These are phyloP conservation scores for Laguncularia racemosa DNA, from an alignment of 345 rosid species.

Conservation along the genomic window DNA sequence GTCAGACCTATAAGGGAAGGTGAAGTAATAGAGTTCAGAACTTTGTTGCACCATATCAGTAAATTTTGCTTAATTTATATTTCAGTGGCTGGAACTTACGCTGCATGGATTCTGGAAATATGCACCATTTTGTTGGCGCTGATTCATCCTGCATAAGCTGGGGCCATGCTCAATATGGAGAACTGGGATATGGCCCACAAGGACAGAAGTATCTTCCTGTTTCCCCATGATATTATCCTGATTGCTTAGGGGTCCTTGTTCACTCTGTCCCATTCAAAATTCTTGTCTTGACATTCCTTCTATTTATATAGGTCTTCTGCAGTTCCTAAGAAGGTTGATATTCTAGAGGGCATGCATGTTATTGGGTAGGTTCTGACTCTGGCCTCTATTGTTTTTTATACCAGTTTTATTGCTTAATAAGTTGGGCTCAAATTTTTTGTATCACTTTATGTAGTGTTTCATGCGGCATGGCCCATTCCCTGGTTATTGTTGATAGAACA, in stretches of 20 bases:
- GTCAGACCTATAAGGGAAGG: background rate
- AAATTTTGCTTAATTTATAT: constrained; percentile 1
- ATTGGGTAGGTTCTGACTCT: constrained; percentile 44
- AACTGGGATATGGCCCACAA: constrained; percentile 89
- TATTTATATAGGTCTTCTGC: constrained; percentile 69
- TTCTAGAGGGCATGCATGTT: constrained; percentile 86
- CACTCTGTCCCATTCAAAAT: constrained; percentile 7
- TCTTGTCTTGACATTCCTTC: background rate
- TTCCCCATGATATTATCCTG: constrained; percentile 3
- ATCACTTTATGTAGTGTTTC: constrained; percentile 54
- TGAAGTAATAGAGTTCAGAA: background rate
- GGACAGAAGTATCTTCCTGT: constrained; percentile 69
- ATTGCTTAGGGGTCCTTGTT: background rate
- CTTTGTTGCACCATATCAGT: background rate
- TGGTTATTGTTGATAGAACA: constrained; percentile 80
- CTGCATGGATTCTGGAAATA: constrained; percentile 95
- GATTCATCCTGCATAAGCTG: constrained; percentile 96
- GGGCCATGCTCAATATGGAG: constrained; percentile 95
- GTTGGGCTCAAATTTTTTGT: no score
- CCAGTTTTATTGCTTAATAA: background rate
- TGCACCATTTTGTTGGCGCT: constrained; percentile 98
- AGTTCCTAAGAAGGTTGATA: constrained; percentile 85
- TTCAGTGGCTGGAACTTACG: constrained; percentile 95
- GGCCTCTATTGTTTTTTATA: background rate
- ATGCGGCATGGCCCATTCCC: constrained; percentile 79